Percentiles rank a stretch among this genome's conserved stretches.
Conservation (phyloP, 495 filamentous ascomycete genomes). For the Hyaloscypha finlandica region DNA sequence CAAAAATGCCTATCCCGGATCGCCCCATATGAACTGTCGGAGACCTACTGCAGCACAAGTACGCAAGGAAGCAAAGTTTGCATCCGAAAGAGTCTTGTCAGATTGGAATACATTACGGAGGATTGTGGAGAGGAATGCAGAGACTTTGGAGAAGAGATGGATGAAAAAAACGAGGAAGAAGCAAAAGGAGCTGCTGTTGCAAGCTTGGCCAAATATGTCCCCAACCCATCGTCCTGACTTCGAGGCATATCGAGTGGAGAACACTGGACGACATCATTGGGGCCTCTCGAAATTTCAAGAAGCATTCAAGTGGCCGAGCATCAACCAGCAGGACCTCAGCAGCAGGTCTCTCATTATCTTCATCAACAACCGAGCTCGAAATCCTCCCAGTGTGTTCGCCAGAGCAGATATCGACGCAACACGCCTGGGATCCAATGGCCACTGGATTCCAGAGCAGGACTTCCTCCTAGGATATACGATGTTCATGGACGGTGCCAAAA, state of each 20-base stretch:
- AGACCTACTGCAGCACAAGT: background rate
- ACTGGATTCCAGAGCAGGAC: constrained; percentile 26
- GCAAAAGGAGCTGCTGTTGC: constrained; percentile 37
- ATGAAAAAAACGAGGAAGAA: constrained; percentile 44
- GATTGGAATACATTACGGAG: constrained; percentile 32
- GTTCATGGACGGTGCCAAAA: constrained; percentile 41
- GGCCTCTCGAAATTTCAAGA: constrained; percentile 32
- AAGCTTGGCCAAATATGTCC: constrained; percentile 25
- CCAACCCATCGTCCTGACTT: constrained; percentile 5
- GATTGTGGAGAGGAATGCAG: constrained; percentile 43
- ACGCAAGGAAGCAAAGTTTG: background rate
- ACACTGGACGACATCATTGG: background rate
- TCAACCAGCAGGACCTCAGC: constrained; percentile 60
- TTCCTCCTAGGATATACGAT: constrained; percentile 38
- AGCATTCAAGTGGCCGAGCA: constrained; percentile 51
- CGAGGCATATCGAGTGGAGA: background rate
- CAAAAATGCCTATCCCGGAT: background rate
- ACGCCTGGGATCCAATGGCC: constrained; percentile 33
- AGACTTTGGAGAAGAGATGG: constrained; percentile 45
- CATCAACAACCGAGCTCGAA: constrained; percentile 49
- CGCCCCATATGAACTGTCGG: background rate
- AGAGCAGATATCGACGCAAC: constrained; percentile 6
- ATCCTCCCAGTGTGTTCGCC: constrained; percentile 36
- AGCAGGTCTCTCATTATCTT: constrained; percentile 47
- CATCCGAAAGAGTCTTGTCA: constrained; percentile 26